Conservation (phyloP, 139 green algal genomes). For the Dunaliella primolecta region DNA sequence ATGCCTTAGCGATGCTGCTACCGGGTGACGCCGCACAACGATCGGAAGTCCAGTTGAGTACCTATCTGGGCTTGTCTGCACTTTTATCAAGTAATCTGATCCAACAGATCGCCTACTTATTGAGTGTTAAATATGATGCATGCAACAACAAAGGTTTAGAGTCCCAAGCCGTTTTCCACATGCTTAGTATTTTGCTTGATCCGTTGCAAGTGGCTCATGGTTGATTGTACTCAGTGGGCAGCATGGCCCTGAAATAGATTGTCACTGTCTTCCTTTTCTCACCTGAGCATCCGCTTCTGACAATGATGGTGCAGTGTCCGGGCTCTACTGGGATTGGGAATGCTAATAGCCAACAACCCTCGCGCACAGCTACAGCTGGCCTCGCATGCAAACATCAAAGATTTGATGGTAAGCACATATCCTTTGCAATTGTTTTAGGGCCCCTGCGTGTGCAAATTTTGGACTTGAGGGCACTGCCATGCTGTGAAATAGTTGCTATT, state of each 20-base stretch:
- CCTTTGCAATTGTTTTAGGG: too few relatives aligned
- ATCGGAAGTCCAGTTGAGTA: background rate
- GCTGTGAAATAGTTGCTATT: background rate
- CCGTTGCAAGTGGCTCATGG: too few relatives aligned
- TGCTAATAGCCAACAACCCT: slow-evolving; percentile 21
- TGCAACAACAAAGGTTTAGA: too few relatives aligned
- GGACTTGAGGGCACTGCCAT: background rate
- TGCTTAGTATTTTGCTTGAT: too few relatives aligned
- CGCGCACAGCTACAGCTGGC: slow-evolving; percentile 19
- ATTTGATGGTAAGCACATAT: slow-evolving; percentile 30
- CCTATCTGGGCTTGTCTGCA: background rate
- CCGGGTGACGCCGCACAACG: background rate
- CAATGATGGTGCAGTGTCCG: slow-evolving; percentile 24
- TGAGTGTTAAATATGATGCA: too few relatives aligned
- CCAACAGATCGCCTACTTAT: too few relatives aligned
- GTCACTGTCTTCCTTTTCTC: slow-evolving; percentile 7
- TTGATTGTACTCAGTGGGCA: too few relatives aligned
- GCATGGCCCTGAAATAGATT: too few relatives aligned
- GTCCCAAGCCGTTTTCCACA: too few relatives aligned
- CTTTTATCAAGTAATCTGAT: too few relatives aligned
- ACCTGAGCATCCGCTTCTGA: too few relatives aligned
- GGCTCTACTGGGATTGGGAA: slow-evolving; percentile 25
- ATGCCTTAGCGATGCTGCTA: background rate
- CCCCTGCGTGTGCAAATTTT: too few relatives aligned
- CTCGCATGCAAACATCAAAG: background rate